These are phyloP conservation scores for Priceomyces haplophilus DNA, from an alignment of 805 yeast genomes.

Conservation along the genomic window DNA sequence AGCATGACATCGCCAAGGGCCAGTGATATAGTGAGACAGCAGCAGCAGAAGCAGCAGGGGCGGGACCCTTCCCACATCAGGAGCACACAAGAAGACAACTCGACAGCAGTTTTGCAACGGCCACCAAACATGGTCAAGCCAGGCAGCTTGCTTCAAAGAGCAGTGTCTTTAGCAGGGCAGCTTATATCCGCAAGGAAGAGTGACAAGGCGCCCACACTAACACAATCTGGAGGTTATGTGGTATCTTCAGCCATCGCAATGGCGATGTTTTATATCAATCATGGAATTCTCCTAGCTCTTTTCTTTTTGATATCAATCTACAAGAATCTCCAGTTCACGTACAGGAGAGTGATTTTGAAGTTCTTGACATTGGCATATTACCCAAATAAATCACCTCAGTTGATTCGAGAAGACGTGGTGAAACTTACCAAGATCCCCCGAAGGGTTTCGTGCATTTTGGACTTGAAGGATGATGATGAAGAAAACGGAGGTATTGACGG, in stretches of 20 bases:
- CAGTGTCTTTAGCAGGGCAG: background rate
- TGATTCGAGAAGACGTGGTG: conserved; percentile 79
- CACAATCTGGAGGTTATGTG: conserved; percentile 1
- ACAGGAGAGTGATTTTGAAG: conserved; percentile 53
- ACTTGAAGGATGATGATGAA: conserved; percentile 68
- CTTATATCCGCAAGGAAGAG: background rate
- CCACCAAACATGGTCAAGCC: background rate
- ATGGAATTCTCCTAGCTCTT: conserved; percentile 47
- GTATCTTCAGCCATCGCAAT: background rate
- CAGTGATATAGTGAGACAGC: background rate
- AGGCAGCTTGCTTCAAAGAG: background rate
- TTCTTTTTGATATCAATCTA: conserved; percentile 56
- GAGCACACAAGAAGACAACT: background rate
- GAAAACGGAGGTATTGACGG: conserved; percentile 91
- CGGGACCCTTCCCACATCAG: background rate
- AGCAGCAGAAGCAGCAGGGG: background rate
- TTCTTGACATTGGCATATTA: conserved; percentile 63
- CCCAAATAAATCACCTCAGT: conserved; percentile 71
- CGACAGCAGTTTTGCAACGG: conserved; percentile 1
- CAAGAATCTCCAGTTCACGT: conserved; percentile 50
- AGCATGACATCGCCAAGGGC: conserved; percentile 1
- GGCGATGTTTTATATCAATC: conserved; percentile 31
- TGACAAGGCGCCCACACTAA: background rate
- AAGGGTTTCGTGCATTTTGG: conserved; percentile 71
- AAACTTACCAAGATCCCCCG: conserved; percentile 74